Evolutionary conservation across 2,329 filamentous ascomycete genomes (phyloP), one percentile per base, ranked within the genome.

Genomic region (Gnomoniopsis smithogilvyi): DNA sequence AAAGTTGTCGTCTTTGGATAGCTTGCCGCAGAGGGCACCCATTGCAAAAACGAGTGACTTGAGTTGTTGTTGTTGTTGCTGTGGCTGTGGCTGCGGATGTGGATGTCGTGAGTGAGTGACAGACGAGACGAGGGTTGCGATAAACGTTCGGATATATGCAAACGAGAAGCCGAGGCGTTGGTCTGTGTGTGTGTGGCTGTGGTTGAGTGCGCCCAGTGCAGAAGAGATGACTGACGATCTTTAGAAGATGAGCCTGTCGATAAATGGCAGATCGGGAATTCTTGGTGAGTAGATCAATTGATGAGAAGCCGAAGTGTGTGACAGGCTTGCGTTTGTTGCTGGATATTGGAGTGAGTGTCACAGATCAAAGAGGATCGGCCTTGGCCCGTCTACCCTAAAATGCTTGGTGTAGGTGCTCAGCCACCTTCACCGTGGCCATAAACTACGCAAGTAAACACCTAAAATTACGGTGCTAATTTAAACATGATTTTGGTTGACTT

Each of bases 21-120:
- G 81, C 73, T 91, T 92, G 71, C 91, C 90, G 78, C 91, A 96
- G 75, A 92, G 82, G 72, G 92, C 94, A 61, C 93, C 93, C 93
- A 97, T 96, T 64, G 60, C 73, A 60, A 34, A 57, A 46, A 54
- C 56, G 38, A 41, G 15, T 15, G 38, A 41, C 38, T n/a, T 3
- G 38, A n/a, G 38, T 38, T 38, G 34, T 38, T 38, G 34, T 15
- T 38, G 34, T 38, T 38, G 34, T 38, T 38, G 34, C 15, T 38
- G 12, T 4, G 6, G 38, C 15, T 41, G 26, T 49, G 12, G 4
- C 3, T 24, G 46, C 21, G 3, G 15, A n/a, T 30, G 26, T 4
- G 12, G 38, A 15, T 38, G 34, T 38, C n/a, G 38, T 41, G 12
- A 3, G 12, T 41, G 38, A 30, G 26, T 30, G 26, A 30, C 4